Conservation (phyloP, 108 stramenopile genomes). For the Fragilaria radians region DNA sequence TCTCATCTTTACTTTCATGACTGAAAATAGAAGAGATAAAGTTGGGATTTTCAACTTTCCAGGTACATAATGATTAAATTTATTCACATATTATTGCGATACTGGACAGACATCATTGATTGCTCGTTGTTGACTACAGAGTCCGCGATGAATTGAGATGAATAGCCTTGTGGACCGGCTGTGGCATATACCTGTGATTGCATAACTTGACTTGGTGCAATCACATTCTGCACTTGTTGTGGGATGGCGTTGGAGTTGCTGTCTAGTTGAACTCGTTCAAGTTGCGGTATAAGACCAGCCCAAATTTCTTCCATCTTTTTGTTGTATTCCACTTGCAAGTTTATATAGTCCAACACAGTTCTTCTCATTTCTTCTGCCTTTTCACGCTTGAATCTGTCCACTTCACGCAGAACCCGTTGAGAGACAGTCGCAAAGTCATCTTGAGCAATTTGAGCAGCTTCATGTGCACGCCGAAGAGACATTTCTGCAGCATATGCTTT, state of each 20-base stretch:
- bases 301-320: slow-evolving; percentile 90
- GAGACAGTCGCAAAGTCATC: slow-evolving; percentile 83
- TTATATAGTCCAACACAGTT: slow-evolving; percentile 88
- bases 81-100: background rate
- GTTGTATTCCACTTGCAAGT: slow-evolving; percentile 91
- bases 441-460: slow-evolving; percentile 59
- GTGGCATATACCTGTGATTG: background rate
- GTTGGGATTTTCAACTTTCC: too few species aligned
- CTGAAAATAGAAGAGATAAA: too few species aligned
- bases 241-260: slow-evolving; percentile 5
- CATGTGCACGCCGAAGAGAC: slow-evolving; percentile 70
- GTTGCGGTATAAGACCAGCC: slow-evolving; percentile 79
- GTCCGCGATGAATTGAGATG: too few species aligned
- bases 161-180: too few species aligned
- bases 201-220: background rate
- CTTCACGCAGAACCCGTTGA: slow-evolving; percentile 89
- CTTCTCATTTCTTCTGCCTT: slow-evolving; percentile 93
- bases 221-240: background rate
- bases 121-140: too few species aligned
- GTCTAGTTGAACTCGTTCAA: slow-evolving; percentile 69
- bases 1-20: too few species aligned
- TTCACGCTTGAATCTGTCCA: slow-evolving; percentile 94
- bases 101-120: background rate
- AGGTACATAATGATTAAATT: too few species aligned
- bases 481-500: slow-evolving; percentile 82